These are phyloP conservation scores for Candida taoyuanica DNA, from an alignment of 805 yeast genomes.

Conservation along the genomic window DNA sequence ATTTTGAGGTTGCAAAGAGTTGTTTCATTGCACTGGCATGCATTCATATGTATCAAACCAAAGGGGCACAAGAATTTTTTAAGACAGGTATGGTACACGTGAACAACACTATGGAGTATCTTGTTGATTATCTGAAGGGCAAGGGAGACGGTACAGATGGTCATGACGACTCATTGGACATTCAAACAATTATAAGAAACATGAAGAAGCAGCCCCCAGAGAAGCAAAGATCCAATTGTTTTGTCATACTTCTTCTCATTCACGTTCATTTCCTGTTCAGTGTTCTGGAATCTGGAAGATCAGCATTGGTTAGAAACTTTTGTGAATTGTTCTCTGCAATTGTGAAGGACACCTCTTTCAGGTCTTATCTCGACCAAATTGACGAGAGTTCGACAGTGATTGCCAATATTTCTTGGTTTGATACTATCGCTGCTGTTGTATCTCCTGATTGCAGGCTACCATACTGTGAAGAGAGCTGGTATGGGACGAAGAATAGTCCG, in stretches of 20 bases:
- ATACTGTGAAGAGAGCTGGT: constrained; percentile 48
- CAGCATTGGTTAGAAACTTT: constrained; percentile 46
- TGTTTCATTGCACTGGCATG: constrained; percentile 54
- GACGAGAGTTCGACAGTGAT: constrained; percentile 46
- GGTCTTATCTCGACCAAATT: constrained; percentile 38
- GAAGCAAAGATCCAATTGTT: constrained; percentile 36
- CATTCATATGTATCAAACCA: constrained; percentile 52
- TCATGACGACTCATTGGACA: constrained; percentile 24
- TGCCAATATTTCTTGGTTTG: constrained; percentile 55
- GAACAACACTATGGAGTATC: constrained; percentile 51
- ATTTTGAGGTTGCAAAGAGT: constrained; percentile 51
- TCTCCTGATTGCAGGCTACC: constrained; percentile 56
- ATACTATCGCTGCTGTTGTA: constrained; percentile 50
- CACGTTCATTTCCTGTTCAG: constrained; percentile 53
- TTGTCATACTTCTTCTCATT: constrained; percentile 45
- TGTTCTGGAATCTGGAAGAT: constrained; percentile 49
- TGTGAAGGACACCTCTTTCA: constrained; percentile 42
- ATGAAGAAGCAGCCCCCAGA: constrained; percentile 32
- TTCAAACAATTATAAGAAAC: constrained; percentile 33
- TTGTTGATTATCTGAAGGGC: constrained; percentile 40
- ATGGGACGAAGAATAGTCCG: constrained; percentile 38
- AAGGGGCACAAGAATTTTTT: constrained; percentile 49
- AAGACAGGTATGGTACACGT: constrained; percentile 49
- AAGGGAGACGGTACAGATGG: constrained; percentile 17
- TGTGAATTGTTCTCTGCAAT: constrained; percentile 46